Base-by-base conservation (phyloP, 768 basidiomycete genomes). In the Podaxis sp. region DNA sequence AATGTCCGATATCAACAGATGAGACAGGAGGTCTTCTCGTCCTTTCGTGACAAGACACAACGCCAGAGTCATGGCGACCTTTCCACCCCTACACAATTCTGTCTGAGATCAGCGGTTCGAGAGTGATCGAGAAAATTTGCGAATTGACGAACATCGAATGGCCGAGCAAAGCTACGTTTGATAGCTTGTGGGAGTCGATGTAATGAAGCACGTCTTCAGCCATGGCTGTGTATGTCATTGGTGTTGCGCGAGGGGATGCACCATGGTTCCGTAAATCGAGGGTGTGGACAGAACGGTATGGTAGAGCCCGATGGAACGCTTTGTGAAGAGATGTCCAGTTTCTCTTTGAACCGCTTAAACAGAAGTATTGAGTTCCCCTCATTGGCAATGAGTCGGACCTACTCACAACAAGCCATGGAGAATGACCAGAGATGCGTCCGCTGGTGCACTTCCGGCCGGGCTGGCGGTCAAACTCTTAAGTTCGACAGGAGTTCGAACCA, bases 241-340 rank as follows among this genome's bases (percentile, higher is more conserved):
- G 87, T 11, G 75, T 76, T 17, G 77, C 80, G 71, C 94, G 93
- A 0, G 91, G 93, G 0, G 93, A 95, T 17, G 81, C 72, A 1
- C 95, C 95, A 66, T 96, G 95, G 69, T 96, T 97, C n/a, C 95
- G 81, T 24, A 96, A 78, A 73, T 97, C 94, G 44, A 96, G 75
- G 2, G 88, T 78, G 68, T 94, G 95, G 17, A 96, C 81, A 1
- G 90, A 87, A 62, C 87, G 79, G 2, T 80, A 73, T 1, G 93
- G 78, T 56, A 75, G 67, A 55, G 86, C 84, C 36, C 80, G 77
- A n/a, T 83, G 78, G 65, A 97, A 88, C 0, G 86, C 85, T 67
- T 91, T 93, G 12, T 90, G 84, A 4, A 96, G 80, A 0, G 92
- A 92, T 3, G 83, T 77, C 93, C 93, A 97, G 72, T 96, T 96